Conservation (phyloP, 2,329 filamentous ascomycete species). For the Blastomyces parvus region DNA sequence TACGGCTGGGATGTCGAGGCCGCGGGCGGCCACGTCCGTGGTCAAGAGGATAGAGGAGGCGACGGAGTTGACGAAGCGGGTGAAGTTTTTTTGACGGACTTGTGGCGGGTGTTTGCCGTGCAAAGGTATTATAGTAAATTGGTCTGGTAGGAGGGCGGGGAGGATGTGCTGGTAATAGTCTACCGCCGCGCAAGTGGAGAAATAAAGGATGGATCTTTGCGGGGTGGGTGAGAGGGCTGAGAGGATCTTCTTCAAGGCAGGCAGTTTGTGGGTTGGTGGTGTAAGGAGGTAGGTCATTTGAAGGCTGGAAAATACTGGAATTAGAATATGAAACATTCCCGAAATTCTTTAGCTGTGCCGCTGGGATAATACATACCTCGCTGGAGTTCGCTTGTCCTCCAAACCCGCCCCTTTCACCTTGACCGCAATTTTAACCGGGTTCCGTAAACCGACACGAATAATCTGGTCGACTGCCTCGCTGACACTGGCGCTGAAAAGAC, state of each 20-base stretch:
- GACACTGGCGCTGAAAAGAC: conserved; percentile 91
- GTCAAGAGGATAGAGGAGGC: conserved; percentile 75
- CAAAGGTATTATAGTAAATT: conserved; percentile 65
- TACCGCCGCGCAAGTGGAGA: conserved; percentile 88
- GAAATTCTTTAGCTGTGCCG: background rate
- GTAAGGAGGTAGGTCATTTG: conserved; percentile 77
- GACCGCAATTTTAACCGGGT: conserved; percentile 89
- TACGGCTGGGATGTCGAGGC: conserved; percentile 83
- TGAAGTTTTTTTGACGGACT: conserved; percentile 80
- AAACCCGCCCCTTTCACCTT: conserved; percentile 73
- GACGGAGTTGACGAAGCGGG: conserved; percentile 64
- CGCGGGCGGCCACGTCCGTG: conserved; percentile 83
- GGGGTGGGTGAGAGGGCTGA: conserved; percentile 60
- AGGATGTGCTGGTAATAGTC: conserved; percentile 86
- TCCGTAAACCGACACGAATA: conserved; percentile 80
- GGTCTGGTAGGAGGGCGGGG: conserved; percentile 57
- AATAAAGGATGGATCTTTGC: conserved; percentile 79
- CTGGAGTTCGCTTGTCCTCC: conserved; percentile 80
- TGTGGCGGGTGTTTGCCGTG: conserved; percentile 89
- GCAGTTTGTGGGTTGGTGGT: conserved; percentile 70
- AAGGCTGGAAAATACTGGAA: conserved; percentile 43
- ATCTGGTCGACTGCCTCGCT: conserved; percentile 90
- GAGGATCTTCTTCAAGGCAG: conserved; percentile 62
- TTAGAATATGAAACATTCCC: conserved; percentile 15
- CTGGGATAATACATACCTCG: conserved; percentile 41